Conservation (phyloP, 73 alveolate species). For the Paramecium sonneborni region DNA sequence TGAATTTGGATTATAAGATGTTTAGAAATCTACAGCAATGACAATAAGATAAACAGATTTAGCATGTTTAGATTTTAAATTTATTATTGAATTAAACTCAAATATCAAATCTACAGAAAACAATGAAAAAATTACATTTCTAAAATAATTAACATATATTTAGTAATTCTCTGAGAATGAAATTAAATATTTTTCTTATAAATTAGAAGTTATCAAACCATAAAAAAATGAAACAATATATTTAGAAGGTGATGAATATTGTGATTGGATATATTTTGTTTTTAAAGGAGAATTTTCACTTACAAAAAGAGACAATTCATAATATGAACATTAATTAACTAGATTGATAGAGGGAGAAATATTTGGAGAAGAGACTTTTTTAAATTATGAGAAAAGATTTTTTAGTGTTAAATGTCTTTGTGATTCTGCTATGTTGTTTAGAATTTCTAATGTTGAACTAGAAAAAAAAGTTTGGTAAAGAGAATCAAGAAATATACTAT, state of each 20-base stretch:
- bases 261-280: slow-evolving; percentile 11
- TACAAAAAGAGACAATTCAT: background rate
- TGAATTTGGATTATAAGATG: background rate
- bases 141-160: background rate
- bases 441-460: background rate
- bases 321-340: background rate
- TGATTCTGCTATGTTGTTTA: background rate
- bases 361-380: background rate
- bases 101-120: background rate
- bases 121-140: background rate
- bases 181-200: background rate
- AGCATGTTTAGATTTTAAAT: background rate
- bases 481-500: background rate
- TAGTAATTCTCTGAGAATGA: background rate
- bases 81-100: background rate
- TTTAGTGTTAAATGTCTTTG: background rate
- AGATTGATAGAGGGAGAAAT: background rate
- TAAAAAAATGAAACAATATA: slow-evolving; percentile 1
- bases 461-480: slow-evolving; percentile 29
- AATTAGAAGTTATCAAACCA: slow-evolving; percentile 17
- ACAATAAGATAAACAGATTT: background rate
- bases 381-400: background rate
- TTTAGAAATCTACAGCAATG: background rate
- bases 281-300: background rate
- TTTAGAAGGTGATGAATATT: background rate